Base-by-base conservation (phyloP, 1,284 basidiomycete genomes). In the Cryptococcus sp. region DNA sequence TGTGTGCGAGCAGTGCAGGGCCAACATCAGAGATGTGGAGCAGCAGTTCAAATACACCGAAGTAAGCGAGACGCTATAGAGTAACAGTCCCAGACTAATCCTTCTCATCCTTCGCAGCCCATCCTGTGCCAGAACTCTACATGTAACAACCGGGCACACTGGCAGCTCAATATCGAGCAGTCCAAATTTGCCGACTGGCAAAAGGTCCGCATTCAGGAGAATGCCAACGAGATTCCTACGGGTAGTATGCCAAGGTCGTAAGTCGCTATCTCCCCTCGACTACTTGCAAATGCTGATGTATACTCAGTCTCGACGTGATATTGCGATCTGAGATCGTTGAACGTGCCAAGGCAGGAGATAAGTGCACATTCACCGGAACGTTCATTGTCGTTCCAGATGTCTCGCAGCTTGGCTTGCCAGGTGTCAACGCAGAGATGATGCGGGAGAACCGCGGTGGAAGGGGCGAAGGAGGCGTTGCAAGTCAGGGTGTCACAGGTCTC, bases 41-140 rank as follows among this genome's bases (percentile, higher is more conserved):
- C 96, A 99, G 75, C 96, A 99, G 76, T 99, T 99, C 85, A 98
- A 97, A 78, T 99, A 98, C 78, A 99, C 96, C 22, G 96, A 99
- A 82, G 91, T 91, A 57, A 52, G 78, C 63, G 27, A 27, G 27
- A 19, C 52, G 35, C 53, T 43, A 61, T 53, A 60, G 55, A 60
- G 1, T 19, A 17, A 20, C 30, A 13, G 30, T 10, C 13, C 30
- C 4, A 10, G 30, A 35, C 30, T 35, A 13, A 35, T 35, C 30
- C 48, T 0, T 20, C 49, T 55, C 25, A 55, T 47, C 42, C 42
- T 41, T 27, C 57, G 3, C 64, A 94, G 90, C 96, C 96, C 13
- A 87, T 87, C 61, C 83, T 98, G 57, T 99, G 96, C 77, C 91
- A 90, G 2, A 98, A 98, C 72, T 87, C 88, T 10, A 89, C 88